Evolutionary conservation across 768 basidiomycete genomes (phyloP), one percentile per base, ranked within the genome.

Genomic region (Cystofilobasidium ferigula): DNA sequence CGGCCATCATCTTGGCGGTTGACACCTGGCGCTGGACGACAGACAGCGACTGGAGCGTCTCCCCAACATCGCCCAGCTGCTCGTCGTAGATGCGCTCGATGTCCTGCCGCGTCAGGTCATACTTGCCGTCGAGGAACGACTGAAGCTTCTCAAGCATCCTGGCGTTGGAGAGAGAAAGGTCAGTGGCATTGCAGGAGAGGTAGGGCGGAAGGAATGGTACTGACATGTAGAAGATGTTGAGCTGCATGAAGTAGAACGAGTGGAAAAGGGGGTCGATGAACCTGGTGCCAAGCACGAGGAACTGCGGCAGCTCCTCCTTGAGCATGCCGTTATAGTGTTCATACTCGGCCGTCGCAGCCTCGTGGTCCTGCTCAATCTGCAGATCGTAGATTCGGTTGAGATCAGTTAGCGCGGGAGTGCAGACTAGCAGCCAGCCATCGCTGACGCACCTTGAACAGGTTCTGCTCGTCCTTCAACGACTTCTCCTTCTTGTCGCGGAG

Each of bases 241-340:
- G 80, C 90, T 98, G 91, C 92, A 99, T 97, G 76, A 94, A 99
- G 80, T 87, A 99, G 81, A 92, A 92, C 22, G 91, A 94, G 72
- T 94, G 87, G 83, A 97, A 99, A n/a, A 98, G 79, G 0, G 95
- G 95, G 70, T 93, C 87, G 74, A 98, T 89, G 77, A 97, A 97
- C 69, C 85, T 83, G 2, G 89, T 87, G 1, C 87, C 81, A 69
- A 97, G 82, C 34, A 79, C 80, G 82, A 98, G 85, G 80, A 98
- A 98, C n/a, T 84, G 84, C 3, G 93, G 92, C 36, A 99, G 80
- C 72, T 99, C 95, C 64, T 84, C 81, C 79, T 99, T 98, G 77
- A 97, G 78, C 7, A 86, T 82, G 68, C 81, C 85, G 74, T 94
- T 97, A 78, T 91, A 87, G 72, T 87, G 89, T 67, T 95, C 92